These are phyloP conservation scores for Saccharomyces hybrid DNA, from an alignment of 1,139 yeast species.

Conservation along the genomic window DNA sequence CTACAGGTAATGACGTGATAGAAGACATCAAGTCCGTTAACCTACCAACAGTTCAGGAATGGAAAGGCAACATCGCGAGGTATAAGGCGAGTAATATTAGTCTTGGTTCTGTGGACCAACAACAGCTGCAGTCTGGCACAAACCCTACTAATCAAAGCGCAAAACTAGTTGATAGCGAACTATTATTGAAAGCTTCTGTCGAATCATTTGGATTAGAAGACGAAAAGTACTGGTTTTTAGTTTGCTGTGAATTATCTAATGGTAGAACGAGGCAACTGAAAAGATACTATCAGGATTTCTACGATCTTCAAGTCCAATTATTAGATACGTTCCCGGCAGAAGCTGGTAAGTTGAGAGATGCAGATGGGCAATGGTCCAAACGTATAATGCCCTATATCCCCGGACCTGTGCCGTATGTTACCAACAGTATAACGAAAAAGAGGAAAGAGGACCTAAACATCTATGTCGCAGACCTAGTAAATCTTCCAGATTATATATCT, in stretches of 20 bases:
- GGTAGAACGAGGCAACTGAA: slow-evolving; percentile 68
- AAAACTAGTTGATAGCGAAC: slow-evolving; percentile 16
- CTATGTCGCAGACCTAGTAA: slow-evolving; percentile 67
- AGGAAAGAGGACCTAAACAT: slow-evolving; percentile 79
- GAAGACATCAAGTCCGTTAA: slow-evolving; percentile 55
- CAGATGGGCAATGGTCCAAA: slow-evolving; percentile 43
- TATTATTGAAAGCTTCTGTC: slow-evolving; percentile 58
- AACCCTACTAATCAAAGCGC: slow-evolving; percentile 9
- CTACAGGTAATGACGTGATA: slow-evolving; percentile 41
- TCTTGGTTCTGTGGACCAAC: slow-evolving; percentile 37
- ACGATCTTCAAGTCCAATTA: slow-evolving; percentile 81
- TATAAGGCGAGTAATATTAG: slow-evolving; percentile 87
- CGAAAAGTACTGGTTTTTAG: slow-evolving; percentile 84
- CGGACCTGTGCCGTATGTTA: slow-evolving; percentile 89
- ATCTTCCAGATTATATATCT: slow-evolving; percentile 71
- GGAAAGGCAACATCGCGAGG: slow-evolving; percentile 87
- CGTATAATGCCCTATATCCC: slow-evolving; percentile 91
- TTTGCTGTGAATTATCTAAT: slow-evolving; percentile 60
- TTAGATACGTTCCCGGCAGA: slow-evolving; percentile 84
- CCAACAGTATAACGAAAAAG: slow-evolving; percentile 78
- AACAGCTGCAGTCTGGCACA: neutral
- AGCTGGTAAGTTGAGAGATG: slow-evolving; percentile 64
- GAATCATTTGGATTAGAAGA: slow-evolving; percentile 77
- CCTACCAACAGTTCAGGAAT: slow-evolving; percentile 87
- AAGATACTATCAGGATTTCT: slow-evolving; percentile 91